These are phyloP conservation scores for Ophiognomonia clavigignenti-juglandacearum DNA, from an alignment of 2,329 filamentous ascomycete species.

Conservation along the genomic window DNA sequence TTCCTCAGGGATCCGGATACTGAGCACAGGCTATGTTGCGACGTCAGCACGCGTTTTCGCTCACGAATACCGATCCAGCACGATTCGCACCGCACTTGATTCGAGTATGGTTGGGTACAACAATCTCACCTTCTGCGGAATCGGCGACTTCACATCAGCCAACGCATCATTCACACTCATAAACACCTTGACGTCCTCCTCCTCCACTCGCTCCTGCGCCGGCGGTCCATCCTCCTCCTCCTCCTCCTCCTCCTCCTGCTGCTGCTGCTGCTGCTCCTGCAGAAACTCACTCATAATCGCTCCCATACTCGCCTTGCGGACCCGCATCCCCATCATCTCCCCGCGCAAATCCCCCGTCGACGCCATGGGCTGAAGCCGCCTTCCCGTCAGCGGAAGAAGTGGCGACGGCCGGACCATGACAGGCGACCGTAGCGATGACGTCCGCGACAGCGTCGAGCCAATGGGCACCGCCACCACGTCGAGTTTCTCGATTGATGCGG, in stretches of 20 bases:
- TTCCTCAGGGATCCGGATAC: constrained; percentile 3
- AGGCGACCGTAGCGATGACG: no score
- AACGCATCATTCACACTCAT: not conserved
- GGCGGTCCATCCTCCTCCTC: not conserved
- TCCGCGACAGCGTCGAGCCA: not conserved
- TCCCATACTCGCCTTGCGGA: not conserved
- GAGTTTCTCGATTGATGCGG: not conserved
- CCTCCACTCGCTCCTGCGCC: no score
- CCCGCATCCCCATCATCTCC: not conserved
- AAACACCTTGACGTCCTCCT: no score
- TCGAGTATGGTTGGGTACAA: not conserved
- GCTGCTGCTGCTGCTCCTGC: not conserved
- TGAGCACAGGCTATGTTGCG: not conserved
- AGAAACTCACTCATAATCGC: not conserved
- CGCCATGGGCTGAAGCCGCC: no score
- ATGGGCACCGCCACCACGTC: not conserved
- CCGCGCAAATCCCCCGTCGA: not conserved
- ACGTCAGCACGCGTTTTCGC: not conserved
- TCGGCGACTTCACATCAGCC: constrained; percentile 1
- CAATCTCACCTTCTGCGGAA: constrained; percentile 4
- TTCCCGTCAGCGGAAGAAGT: no score
- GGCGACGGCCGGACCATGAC: no score
- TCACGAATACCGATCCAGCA: no score
- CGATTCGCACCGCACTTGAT: not conserved
- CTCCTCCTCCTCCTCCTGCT: not conserved